A percentile compares a stretch with the other conserved stretches of the same genome.
Evolutionary conservation across 2,329 filamentous ascomycete species (phyloP).

Genomic region (Aspergillus niger): DNA sequence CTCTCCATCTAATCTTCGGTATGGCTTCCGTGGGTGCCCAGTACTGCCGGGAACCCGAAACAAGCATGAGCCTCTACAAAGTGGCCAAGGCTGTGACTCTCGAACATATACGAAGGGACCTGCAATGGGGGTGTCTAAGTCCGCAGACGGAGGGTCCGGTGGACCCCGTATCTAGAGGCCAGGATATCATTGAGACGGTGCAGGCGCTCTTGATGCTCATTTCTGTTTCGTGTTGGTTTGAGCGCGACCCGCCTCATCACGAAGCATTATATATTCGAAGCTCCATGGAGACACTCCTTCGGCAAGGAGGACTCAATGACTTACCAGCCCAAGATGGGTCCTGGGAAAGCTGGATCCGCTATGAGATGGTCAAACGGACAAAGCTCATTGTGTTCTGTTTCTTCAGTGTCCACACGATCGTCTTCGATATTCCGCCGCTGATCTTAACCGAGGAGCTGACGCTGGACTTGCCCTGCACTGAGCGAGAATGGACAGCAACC

Average conservation of each 20-base stretch:
- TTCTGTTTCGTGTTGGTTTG: slow-evolving; percentile 35
- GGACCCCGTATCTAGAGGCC: slow-evolving; percentile 20
- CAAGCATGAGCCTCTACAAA: slow-evolving; percentile 34
- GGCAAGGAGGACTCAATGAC: slow-evolving; percentile 32
- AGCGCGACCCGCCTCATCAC: slow-evolving; percentile 33
- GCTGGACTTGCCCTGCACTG: slow-evolving; percentile 35
- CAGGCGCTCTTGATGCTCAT: slow-evolving; percentile 33
- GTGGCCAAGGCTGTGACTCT: slow-evolving; percentile 36
- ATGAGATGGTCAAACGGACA: slow-evolving; percentile 34
- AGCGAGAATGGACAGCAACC: slow-evolving; percentile 36
- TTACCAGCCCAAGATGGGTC: slow-evolving; percentile 32
- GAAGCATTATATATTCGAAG: slow-evolving; percentile 34
- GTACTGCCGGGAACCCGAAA: slow-evolving; percentile 37
- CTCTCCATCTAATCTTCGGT: slow-evolving; percentile 30
- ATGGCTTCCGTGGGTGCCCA: slow-evolving; percentile 38
- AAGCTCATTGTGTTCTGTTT: slow-evolving; percentile 39
- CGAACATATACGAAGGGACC: slow-evolving; percentile 33
- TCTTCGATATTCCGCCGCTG: slow-evolving; percentile 36
- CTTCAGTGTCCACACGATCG: slow-evolving; percentile 40
- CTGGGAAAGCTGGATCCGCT: slow-evolving; percentile 37
- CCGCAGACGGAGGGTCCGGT: slow-evolving; percentile 6
- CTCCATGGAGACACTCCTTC: slow-evolving; percentile 31
- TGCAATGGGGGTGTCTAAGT: slow-evolving; percentile 24
- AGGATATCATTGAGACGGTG: slow-evolving; percentile 31
- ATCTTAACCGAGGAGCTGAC: slow-evolving; percentile 35